Conservation (phyloP, 352 stramenopile genomes). For the Phytophthora quininea region DNA sequence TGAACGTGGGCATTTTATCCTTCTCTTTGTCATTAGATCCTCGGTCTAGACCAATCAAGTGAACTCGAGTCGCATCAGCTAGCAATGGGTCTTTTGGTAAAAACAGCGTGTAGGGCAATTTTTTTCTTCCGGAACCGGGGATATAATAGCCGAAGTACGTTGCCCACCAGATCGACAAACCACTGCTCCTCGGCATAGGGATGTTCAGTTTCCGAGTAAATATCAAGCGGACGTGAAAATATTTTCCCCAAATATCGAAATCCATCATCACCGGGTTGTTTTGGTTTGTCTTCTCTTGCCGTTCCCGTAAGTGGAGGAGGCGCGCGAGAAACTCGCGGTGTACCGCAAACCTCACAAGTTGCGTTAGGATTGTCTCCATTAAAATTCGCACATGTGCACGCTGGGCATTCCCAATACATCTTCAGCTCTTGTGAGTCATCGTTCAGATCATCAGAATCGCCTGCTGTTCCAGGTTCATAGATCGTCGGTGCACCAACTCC, state of each 20-base stretch:
- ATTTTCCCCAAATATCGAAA: slow-evolving; percentile 63
- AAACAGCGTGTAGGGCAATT: slow-evolving; percentile 80
- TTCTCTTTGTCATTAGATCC: slow-evolving; percentile 78
- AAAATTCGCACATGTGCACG: slow-evolving; percentile 88
- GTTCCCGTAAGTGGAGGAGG: slow-evolving; percentile 21
- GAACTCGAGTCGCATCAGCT: slow-evolving; percentile 51
- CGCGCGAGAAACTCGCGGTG: slow-evolving; percentile 39
- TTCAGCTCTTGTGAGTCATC: slow-evolving; percentile 61
- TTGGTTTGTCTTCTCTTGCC: slow-evolving; percentile 27
- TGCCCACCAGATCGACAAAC: slow-evolving; percentile 76
- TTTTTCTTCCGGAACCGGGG: slow-evolving; percentile 77
- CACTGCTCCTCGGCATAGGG: slow-evolving; percentile 66
- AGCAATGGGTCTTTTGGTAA: slow-evolving; percentile 56
- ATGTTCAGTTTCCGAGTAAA: slow-evolving; percentile 83
- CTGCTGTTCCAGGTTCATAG: slow-evolving; percentile 36
- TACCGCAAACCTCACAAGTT: slow-evolving; percentile 80
- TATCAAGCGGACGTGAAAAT: slow-evolving; percentile 79
- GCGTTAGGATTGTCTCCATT: slow-evolving; percentile 84
- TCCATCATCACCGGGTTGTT: slow-evolving; percentile 41
- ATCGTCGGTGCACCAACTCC: slow-evolving; percentile 73
- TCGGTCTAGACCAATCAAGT: slow-evolving; percentile 69
- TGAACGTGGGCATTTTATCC: slow-evolving; percentile 92
- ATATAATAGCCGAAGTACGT: slow-evolving; percentile 66
- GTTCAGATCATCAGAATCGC: slow-evolving; percentile 5
- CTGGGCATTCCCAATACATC: slow-evolving; percentile 89